Base-by-base conservation (phyloP, 164 flowering plant genomes). In the Magnolia kwangsiensis region DNA sequence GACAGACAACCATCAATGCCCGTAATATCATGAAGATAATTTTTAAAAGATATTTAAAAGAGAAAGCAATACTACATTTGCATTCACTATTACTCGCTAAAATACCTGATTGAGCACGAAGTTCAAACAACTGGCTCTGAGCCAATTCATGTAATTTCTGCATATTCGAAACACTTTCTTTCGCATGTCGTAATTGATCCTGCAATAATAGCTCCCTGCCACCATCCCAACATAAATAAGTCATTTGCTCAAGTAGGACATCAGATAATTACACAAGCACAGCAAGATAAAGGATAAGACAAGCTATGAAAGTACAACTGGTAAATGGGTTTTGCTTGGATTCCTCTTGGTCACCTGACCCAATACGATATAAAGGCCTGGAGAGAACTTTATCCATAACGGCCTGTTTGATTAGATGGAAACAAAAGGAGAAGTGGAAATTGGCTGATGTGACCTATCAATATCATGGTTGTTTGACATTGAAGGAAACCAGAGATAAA, bases 141-240 rank as follows among this genome's bases (percentile, higher is more conserved):
- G 98, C 98, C 83, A 92, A 88, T 75, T 96, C 99, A 84, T 96
- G 97, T 75, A 96, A 75, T 79, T 92, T 96, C 78, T 91, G 95
- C 95, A 96, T 94, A 76, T 84, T 96, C 37, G 95, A 81, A 71
- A 92, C 97, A 86, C 99, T 94, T 72, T 91, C 99, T 86, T 90
- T 86, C 67, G 97, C 96, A 81, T 94, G 97, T 27, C 97, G 83
- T 63, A 94, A 82, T 67, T 96, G 99, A 89, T 96, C 98, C 82
- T 94, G 99, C 87, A 96, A 81, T 66, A 82, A 79, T 72, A 76
- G 80, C 84, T 96, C 98, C 86, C 98, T 96, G 89, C 77, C 71
- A 31, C 50, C 75, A 59, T 58, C 23, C 29, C 67, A 72, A 19
- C 13, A 71, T 71, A 23, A 51, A 23, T 4, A 72, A 3, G 58